Percentiles rank a stretch among this genome's conserved stretches.
Evolutionary conservation across 2,329 filamentous ascomycete species (phyloP).

Genomic region (Sordariomycetes sp.): DNA sequence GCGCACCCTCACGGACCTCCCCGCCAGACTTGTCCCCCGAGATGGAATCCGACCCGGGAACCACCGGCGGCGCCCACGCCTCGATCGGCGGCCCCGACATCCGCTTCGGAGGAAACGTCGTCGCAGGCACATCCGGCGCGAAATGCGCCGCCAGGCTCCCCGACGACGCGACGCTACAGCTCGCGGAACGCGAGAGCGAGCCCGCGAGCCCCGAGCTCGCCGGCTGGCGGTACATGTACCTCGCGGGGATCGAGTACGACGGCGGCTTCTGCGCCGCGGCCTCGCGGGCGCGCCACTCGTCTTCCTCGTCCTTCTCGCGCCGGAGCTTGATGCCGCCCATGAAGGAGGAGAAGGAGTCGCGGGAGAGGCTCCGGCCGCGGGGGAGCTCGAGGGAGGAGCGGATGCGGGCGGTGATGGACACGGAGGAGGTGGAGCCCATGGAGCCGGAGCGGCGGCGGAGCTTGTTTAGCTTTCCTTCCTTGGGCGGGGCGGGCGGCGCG

Average conservation of each 20-base stretch:
- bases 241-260: neutral
- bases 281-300: neutral
- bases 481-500: neutral
- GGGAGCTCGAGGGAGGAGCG: neutral
- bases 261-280: neutral
- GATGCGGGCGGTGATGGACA: neutral
- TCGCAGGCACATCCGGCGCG: neutral
- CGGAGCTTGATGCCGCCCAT: slow-evolving; percentile 3
- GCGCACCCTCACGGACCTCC: neutral
- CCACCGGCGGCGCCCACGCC: neutral
- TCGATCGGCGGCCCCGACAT: neutral
- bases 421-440: neutral
- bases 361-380: neutral
- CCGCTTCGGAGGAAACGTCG: neutral
- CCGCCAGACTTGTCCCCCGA: neutral
- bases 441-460: neutral
- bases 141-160: neutral
- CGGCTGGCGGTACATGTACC: slow-evolving; percentile 2
- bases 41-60: neutral
- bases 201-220: neutral
- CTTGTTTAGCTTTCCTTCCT: neutral
- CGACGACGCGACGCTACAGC: neutral
- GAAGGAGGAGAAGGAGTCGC: neutral
- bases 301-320: neutral
- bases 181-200: neutral